Base-by-base conservation (phyloP, 163 green algal species). In the Volvox carteri region DNA sequence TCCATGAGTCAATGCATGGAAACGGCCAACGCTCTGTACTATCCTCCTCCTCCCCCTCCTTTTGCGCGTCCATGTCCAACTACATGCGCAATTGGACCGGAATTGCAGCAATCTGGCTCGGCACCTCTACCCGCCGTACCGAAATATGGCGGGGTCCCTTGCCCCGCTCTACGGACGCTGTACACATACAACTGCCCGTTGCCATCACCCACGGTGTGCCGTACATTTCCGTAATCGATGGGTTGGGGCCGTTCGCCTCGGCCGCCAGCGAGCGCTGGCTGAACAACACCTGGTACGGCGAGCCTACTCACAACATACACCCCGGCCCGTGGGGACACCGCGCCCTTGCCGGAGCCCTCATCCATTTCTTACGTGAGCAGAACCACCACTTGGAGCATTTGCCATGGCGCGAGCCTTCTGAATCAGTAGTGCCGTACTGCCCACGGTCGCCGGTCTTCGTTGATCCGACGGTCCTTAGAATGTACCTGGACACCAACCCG, bases 401-500 rank as follows among this genome's bases (percentile, higher is more conserved):
- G 12, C 67, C 67, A 18, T 77, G 67, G 67, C 67, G 50, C 14
- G 67, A 77, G 8, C 35, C 8, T 21, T 3, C 12, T 37, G 19
- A 33, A 2, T 14, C 35, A 28, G 33, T 39, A n/a, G n/a, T n/a
- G n/a, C n/a, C n/a, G 67, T 77, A 77, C 67, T 77, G 67, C 35
- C 67, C 67, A 48, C 33, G 67, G 35, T 35, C 67, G 37, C 67
- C 67, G 35, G 33, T 35, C 35, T 77, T 30, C 37, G 8, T 50
- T 9, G 16, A 48, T 14, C 67, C 11, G 25, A 30, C 35, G 1
- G 25, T 23, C 1, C 33, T 77, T 28, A 35, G 50, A 28, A 77
- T 50, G 67, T 77, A 77, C 67, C 67, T 77, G 67, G 67, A 77
- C 37, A 50, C 7, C 11, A 77, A 12, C 37, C 67, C 67, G 14